Percentiles rank a stretch among this genome's conserved stretches.
Conservation (phyloP, 257 asterid genomes). For the Thymus mandschuricus region DNA sequence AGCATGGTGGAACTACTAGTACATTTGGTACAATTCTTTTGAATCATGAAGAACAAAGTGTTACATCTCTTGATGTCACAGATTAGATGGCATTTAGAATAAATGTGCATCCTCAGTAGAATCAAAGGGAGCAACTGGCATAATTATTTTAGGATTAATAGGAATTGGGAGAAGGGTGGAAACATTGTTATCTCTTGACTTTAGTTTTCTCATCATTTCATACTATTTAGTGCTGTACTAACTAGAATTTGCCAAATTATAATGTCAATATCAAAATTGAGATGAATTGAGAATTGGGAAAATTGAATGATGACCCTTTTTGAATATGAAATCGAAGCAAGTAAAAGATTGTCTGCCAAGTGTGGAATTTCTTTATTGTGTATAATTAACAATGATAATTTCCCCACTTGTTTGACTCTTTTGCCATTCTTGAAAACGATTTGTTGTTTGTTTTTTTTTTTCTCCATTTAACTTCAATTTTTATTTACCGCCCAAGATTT, state of each 20-base stretch:
- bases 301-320: conserved; percentile 30
- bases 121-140: too few relatives aligned
- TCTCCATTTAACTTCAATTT: conserved; percentile 14
- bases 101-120: too few relatives aligned
- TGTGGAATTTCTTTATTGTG: conserved; percentile 15
- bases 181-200: not conserved
- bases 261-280: conserved; percentile 25
- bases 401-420: conserved; percentile 41
- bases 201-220: conserved; percentile 7
- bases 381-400: conserved; percentile 10
- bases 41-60: too few relatives aligned
- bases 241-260: conserved; percentile 10
- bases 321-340: conserved; percentile 21
- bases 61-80: too few relatives aligned
- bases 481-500: conserved; percentile 21
- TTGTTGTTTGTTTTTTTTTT: not conserved
- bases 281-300: not conserved
- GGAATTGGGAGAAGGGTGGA: too few relatives aligned
- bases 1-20: too few relatives aligned
- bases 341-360: conserved; percentile 5
- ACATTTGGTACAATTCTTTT: too few relatives aligned
- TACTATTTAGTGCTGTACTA: not conserved
- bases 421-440: conserved; percentile 36
- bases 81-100: too few relatives aligned
- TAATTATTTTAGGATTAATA: too few relatives aligned